These are phyloP conservation scores for Tubosaeta sp. DNA, from an alignment of 768 basidiomycete species.

Conservation along the genomic window DNA sequence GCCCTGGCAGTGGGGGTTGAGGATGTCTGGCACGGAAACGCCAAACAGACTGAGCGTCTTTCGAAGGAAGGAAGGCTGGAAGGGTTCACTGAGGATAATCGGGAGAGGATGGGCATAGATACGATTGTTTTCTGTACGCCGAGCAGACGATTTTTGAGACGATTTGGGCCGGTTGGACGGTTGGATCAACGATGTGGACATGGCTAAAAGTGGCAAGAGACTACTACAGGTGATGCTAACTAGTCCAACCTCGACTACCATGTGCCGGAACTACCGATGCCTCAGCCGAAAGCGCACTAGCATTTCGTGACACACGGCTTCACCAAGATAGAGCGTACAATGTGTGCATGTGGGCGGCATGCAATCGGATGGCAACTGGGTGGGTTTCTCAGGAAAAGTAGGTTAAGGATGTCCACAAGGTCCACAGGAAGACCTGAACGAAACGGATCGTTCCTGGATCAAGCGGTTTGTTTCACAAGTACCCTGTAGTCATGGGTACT, in stretches of 20 bases:
- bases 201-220: background rate
- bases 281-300: background rate
- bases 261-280: background rate
- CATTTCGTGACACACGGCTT: background rate
- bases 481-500: background rate
- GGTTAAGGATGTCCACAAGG: background rate
- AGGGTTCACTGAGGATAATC: conserved; percentile 40
- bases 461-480: background rate
- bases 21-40: conserved; percentile 51
- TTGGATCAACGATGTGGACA: conserved; percentile 47
- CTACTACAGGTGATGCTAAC: too few species aligned
- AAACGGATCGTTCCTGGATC: background rate
- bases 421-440: background rate
- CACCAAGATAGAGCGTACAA: background rate
- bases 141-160: conserved; percentile 47
- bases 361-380: background rate
- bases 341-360: too few species aligned
- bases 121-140: conserved; percentile 59
- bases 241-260: too few species aligned
- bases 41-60: conserved; percentile 53
- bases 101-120: conserved; percentile 75
- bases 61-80: conserved; percentile 37
- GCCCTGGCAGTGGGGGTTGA: conserved; percentile 74
- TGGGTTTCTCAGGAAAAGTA: background rate
- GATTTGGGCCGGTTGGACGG: conserved; percentile 37